Base-by-base conservation (phyloP, 2,329 filamentous ascomycete species). In the Ophiostoma himal-ulmi region DNA sequence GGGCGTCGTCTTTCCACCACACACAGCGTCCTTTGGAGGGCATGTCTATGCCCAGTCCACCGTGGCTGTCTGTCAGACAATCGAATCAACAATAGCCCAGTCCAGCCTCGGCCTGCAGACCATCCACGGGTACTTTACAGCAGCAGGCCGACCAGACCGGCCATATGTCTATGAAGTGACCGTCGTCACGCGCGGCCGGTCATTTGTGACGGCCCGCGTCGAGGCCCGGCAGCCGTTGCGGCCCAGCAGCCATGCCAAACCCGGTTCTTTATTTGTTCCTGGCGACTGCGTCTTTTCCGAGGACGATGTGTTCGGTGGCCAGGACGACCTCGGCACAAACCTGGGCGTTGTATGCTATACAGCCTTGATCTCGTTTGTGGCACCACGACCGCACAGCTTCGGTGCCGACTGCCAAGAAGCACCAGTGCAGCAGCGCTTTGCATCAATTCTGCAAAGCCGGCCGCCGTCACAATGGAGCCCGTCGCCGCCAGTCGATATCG, bases 61-160 rank as follows among this genome's bases (percentile, higher is more conserved):
- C 4, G 73, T 80, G 70, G 81, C 80, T 0, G 81, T 79, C 8
- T 80, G 77, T 36, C 75, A 76, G 39, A 76, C 77, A 0, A 76
- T 80, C 66, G 75, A 74, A 10, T 77, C 54, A n/a, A 44, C 62
- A 41, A 62, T 4, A n/a, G 14, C 44, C 60, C 48, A n/a, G 57
- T 69, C 11, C 7, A 37, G 20, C 20, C 22, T 70, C 8, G 69
- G 69, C 13, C 36, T 70, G 64, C 69, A 70, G 36, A 83, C 84
- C 10, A 84, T 88, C 30, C 83, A 86, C 74, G 85, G 84, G 10
- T 84, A 82, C 74, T 88, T 87, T 75, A 83, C 83, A 2, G 80
- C 82, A 30, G 78, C 79, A 0, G 85, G 83, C 5, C 75, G 79
- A 5, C 71, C 75, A 1, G 82, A 86, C 72, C 81, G 84, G 1